These are phyloP conservation scores for Aristolochia californica DNA, from an alignment of 164 flowering plant genomes.

Conservation along the genomic window DNA sequence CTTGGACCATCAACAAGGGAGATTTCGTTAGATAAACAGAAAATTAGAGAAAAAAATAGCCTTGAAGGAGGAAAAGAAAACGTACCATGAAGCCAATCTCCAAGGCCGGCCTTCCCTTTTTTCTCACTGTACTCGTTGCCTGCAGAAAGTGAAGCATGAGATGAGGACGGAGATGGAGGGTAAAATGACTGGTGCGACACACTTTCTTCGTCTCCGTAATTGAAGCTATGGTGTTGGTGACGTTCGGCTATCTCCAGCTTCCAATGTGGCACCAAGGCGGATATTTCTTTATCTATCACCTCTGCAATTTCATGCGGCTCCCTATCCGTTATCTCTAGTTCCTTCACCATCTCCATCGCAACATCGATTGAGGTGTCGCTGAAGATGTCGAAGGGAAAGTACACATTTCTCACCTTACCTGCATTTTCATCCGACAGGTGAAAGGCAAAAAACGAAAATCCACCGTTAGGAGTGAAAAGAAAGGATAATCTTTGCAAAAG, in stretches of 20 bases:
- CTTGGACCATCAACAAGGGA: conserved; percentile 10
- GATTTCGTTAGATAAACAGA: background rate
- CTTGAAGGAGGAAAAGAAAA: background rate
- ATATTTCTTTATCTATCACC: conserved; percentile 62
- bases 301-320: conserved; percentile 60
- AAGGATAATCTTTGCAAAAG: background rate
- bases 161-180: conserved; percentile 34
- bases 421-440: too few species aligned
- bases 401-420: conserved; percentile 47
- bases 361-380: conserved; percentile 72
- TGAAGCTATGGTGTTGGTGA: conserved; percentile 29
- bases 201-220: conserved; percentile 15
- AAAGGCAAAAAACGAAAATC: background rate
- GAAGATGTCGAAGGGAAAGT: conserved; percentile 56
- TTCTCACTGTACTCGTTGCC: conserved; percentile 7
- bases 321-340: conserved; percentile 58
- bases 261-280: conserved; percentile 47
- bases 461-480: background rate
- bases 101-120: background rate
- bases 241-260: conserved; percentile 15
- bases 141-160: conserved; percentile 36
- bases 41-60: background rate
- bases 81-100: conserved; percentile 50
- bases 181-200: conserved; percentile 35
- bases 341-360: conserved; percentile 80